These are phyloP conservation scores for Annulohypoxylon nitens DNA, from an alignment of 495 filamentous ascomycete genomes.

Conservation along the genomic window DNA sequence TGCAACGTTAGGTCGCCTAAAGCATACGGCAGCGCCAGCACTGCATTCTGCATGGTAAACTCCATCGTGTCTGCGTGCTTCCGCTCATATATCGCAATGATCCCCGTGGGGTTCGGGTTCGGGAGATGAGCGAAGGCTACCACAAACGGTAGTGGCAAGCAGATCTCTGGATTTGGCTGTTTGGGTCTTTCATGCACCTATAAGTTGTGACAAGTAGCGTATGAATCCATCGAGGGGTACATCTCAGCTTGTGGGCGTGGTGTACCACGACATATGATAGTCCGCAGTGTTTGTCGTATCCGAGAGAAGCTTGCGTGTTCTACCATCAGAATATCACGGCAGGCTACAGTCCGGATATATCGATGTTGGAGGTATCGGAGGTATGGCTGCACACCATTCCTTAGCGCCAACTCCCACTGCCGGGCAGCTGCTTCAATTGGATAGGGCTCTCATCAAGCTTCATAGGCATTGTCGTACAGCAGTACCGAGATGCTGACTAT, in stretches of 20 bases:
- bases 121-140: constrained; percentile 27
- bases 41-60: constrained; percentile 38
- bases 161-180: constrained; percentile 22
- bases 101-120: constrained; percentile 42
- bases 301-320: constrained; percentile 25
- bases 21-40: constrained; percentile 26
- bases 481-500: constrained; percentile 35
- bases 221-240: neutral
- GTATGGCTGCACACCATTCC: constrained; percentile 42
- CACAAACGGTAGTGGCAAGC: constrained; percentile 22
- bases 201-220: neutral
- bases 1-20: constrained; percentile 24
- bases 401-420: constrained; percentile 37
- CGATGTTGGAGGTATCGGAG: constrained; percentile 36
- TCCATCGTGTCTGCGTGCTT: constrained; percentile 29
- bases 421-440: constrained; percentile 40
- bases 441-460: constrained; percentile 36
- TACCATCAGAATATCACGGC: neutral
- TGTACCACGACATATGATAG: constrained; percentile 6
- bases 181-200: constrained; percentile 12
- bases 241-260: neutral
- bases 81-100: constrained; percentile 21
- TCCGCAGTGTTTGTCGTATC: neutral
- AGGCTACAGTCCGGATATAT: constrained; percentile 31
- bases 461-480: constrained; percentile 36